Evolutionary conservation across 148 eudicot species (phyloP), one percentile per base, ranked within the genome.

Genomic region (Silene latifolia): DNA sequence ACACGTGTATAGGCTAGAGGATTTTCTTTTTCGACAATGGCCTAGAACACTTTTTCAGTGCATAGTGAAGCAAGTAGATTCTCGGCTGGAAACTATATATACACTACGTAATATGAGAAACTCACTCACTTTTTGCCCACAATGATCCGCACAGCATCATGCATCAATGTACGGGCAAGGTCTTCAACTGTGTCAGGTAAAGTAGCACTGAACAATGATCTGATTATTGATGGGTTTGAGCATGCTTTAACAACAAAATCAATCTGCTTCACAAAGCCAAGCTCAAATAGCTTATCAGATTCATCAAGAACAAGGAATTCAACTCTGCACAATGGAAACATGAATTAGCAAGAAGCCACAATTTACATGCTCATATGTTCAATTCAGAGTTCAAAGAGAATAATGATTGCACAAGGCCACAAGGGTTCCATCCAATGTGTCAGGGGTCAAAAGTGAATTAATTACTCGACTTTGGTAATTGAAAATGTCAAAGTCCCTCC

Each of bases 101-200:
- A 42, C 56, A 51, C 56, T 66, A 63, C 53, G 48, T 17, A 54
- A 11, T 18, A 63, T 15, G 60, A 32, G 2, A 65, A 63, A 59
- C 23, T 57, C 47, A 75, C 91, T 87, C 86, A 93, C 98, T 91
- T 93, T 74, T 85, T 83, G 80, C 98, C 98, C 73, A 95, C 86
- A 69, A 95, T 92, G 20, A 95, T 84, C 66, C 98, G 89, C 64
- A 95, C 88, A 74, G 98, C 97, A 80, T 92, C 98, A 74, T 92
- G 98, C 96, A 95, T 95, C 77, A 92, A 85, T 60, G 97, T 90
- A 23, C 97, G 93, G 82, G 98, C 98, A 74, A 92, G 98, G 25
- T 95, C 93, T 87, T 95, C 97, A 53, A 95, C 98, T 14, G 93
- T 76, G 88, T 95, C 98, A 57, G 98, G 98, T 78, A 95, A 85